These are phyloP conservation scores for Knoxia roxburghii DNA, from an alignment of 257 asterid species.

Conservation along the genomic window DNA sequence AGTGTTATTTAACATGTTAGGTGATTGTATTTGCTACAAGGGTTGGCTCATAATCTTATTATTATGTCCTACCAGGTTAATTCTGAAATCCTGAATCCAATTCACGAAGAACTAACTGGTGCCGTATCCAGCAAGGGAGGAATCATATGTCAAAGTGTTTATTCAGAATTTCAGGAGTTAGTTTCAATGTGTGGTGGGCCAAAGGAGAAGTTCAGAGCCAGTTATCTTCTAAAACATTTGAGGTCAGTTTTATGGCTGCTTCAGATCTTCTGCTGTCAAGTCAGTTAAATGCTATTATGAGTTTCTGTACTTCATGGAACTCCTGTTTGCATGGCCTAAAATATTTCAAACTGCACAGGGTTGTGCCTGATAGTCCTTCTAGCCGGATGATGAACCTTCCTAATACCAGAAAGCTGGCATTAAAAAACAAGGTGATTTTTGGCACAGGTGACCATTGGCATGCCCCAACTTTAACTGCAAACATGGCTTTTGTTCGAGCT, in stretches of 20 bases:
- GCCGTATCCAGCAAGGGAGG: conserved; percentile 56
- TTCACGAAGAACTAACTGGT: conserved; percentile 44
- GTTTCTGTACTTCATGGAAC: not conserved
- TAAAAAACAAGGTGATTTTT: conserved; percentile 81
- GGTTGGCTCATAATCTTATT: conserved; percentile 13
- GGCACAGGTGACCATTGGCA: conserved; percentile 89
- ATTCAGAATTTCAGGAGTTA: conserved; percentile 71
- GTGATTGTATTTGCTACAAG: no score
- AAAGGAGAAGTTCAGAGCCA: conserved; percentile 71
- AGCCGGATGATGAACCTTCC: conserved; percentile 68
- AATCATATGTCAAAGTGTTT: conserved; percentile 72
- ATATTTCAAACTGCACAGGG: conserved; percentile 40
- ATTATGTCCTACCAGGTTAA: conserved; percentile 41
- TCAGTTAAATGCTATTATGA: not conserved
- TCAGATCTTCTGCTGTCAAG: not conserved
- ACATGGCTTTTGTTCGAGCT: conserved; percentile 88
- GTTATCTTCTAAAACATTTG: conserved; percentile 56
- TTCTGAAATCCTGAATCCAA: conserved; percentile 63
- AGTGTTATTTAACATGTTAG: not conserved
- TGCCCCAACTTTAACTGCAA: conserved; percentile 87
- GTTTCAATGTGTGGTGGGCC: conserved; percentile 88
- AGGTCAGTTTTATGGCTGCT: conserved; percentile 42
- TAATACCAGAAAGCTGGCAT: conserved; percentile 77
- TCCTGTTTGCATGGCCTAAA: conserved; percentile 12
- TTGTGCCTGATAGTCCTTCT: conserved; percentile 82